Conservation (phyloP, 164 flowering plant species). For the Dillenia suffruticosa region DNA sequence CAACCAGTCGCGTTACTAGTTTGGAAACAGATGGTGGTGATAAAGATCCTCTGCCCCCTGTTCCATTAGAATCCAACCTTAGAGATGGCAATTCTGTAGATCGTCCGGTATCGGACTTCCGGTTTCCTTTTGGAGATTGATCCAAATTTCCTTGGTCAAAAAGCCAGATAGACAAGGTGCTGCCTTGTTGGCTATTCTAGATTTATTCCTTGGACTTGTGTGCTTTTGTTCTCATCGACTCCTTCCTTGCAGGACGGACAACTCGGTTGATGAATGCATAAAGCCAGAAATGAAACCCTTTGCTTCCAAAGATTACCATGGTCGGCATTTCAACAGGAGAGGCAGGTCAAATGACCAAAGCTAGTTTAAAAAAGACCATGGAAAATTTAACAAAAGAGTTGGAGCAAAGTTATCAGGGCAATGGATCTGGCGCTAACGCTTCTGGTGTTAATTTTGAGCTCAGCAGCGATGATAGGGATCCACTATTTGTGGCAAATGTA, state of each 20-base stretch:
- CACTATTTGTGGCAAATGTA: slow-evolving; percentile 90
- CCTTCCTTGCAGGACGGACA: slow-evolving; percentile 15
- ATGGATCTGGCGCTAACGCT: neutral
- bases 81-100: slow-evolving; percentile 19
- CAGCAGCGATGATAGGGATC: slow-evolving; percentile 65
- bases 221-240: neutral
- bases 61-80: slow-evolving; percentile 17
- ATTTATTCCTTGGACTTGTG: neutral
- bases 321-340: slow-evolving; percentile 82
- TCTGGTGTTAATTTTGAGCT: slow-evolving; percentile 10
- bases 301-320: slow-evolving; percentile 93
- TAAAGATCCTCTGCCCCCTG: slow-evolving; percentile 8
- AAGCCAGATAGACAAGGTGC: slow-evolving; percentile 33
- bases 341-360: slow-evolving; percentile 68
- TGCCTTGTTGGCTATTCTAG: neutral
- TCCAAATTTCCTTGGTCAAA: slow-evolving; percentile 42
- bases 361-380: slow-evolving; percentile 74
- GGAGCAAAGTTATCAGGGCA: slow-evolving; percentile 49
- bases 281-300: slow-evolving; percentile 36
- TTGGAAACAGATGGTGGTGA: slow-evolving; percentile 15
- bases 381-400: slow-evolving; percentile 70
- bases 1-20: slow-evolving; percentile 21
- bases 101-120: slow-evolving; percentile 18
- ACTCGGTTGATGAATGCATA: slow-evolving; percentile 11
- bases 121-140: slow-evolving; percentile 67